Evolutionary conservation across 164 flowering plant genomes (phyloP).

Genomic region (Cinnamomum chago): DNA sequence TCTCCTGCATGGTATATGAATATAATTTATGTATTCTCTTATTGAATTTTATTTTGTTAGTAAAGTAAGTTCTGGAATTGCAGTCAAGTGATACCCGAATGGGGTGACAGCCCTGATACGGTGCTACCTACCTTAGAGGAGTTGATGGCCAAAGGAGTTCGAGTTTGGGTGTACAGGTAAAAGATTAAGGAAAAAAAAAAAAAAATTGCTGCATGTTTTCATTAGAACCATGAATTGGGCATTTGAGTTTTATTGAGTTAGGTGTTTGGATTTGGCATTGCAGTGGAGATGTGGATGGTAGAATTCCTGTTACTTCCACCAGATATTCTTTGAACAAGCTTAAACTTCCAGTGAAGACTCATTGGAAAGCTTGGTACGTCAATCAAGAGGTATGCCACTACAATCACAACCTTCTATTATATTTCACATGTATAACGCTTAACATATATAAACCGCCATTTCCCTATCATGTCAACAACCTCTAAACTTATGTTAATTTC

Average conservation of each 20-base stretch:
- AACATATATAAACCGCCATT: too few species aligned
- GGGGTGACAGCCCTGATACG: conserved; percentile 49
- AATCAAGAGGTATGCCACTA: conserved; percentile 31
- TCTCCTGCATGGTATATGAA: background rate
- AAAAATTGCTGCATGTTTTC: background rate
- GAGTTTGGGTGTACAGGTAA: conserved; percentile 79
- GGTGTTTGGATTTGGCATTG: conserved; percentile 7
- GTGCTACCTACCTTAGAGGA: conserved; percentile 51
- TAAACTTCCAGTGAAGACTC: conserved; percentile 38
- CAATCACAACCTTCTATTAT: conserved; percentile 8
- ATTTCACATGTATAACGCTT: too few species aligned
- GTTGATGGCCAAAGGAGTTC: conserved; percentile 41
- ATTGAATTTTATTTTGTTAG: background rate
- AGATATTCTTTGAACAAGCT: conserved; percentile 44
- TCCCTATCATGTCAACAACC: too few species aligned
- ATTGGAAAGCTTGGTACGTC: conserved; percentile 58
- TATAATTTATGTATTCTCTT: background rate
- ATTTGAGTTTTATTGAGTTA: background rate
- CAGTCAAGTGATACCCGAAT: conserved; percentile 32
- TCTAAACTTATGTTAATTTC: too few species aligned
- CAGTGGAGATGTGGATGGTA: conserved; percentile 82
- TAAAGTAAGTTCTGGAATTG: background rate
- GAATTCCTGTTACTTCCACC: conserved; percentile 74
- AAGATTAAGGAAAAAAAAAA: too few species aligned
- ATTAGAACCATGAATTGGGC: background rate